Evolutionary conservation across 768 basidiomycete genomes (phyloP), one percentile per base, ranked within the genome.

Genomic region (Suillus bovinus): DNA sequence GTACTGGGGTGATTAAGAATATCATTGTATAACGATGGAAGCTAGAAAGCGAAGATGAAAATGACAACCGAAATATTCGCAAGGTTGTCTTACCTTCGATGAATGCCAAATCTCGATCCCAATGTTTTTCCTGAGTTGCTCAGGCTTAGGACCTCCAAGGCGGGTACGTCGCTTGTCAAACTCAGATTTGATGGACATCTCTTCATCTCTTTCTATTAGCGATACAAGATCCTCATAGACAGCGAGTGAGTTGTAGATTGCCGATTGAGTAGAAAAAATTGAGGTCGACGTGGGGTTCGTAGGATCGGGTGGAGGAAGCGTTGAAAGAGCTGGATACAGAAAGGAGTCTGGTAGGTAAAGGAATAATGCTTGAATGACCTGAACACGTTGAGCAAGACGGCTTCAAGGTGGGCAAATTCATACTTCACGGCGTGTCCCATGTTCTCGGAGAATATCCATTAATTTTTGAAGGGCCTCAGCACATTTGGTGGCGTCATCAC

Each of bases 401-500:
- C 8, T 38, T 20, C 14, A 31, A 47, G 50, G 61, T 62, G 22
- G 34, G 38, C 17, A 8, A 59, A 29, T 36, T 64, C 72, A 42
- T 69, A 87, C 91, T 76, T 93, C 82, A 62, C 77, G 70, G 31
- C 80, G 79, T 5, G 84, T 83, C 6, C 91, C 92, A 63, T 86
- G 79, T 52, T 83, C 77, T 52, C 85, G 80, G 38, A 84, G 83
- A 3, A 87, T 72, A 5, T 86, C 82, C 17, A 98, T 76, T 34
- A 93, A 74, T 68, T 88, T 93, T 70, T 97, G 93, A 49, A 96
- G 71, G 1, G 81, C 79, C 71, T 94, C 91, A 2, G 91, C 94
- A 63, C 89, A 91, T 76, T 92, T 96, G 6, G 79, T 77, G 0
- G 81, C 83, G 69, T 99, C 95, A 42, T 84, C 77, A 5, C 95